phyloP scores from a whole-genome alignment of 768 basidiomycete species.

The Tulasnella sp. region DNA sequence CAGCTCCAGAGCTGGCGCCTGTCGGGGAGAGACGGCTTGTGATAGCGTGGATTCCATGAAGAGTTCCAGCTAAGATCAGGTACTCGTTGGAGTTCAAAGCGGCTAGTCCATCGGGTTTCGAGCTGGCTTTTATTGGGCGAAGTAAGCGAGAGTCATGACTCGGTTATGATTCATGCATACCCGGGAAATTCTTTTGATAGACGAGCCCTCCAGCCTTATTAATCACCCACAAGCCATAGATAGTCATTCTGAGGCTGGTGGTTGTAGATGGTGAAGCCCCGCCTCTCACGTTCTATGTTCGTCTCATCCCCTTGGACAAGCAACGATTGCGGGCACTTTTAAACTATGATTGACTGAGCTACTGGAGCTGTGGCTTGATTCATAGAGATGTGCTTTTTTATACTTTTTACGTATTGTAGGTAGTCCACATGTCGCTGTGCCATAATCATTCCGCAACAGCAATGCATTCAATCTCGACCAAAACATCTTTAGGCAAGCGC shows the following conservation, averaged over 20 bases:
- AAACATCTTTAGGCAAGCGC: slow-evolving; percentile 76
- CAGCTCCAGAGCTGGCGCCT: slow-evolving; percentile 71
- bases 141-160: background rate
- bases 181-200: slow-evolving; percentile 85
- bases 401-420: too few relatives aligned
- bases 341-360: too few relatives aligned
- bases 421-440: too few relatives aligned
- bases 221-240: slow-evolving; percentile 85
- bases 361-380: too few relatives aligned
- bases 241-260: slow-evolving; percentile 40
- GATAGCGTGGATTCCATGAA: slow-evolving; percentile 98
- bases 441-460: slow-evolving; percentile 28
- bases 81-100: slow-evolving; percentile 87
- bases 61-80: slow-evolving; percentile 87
- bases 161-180: slow-evolving; percentile 31
- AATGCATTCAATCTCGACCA: slow-evolving; percentile 87
- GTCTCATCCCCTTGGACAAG: too few relatives aligned
- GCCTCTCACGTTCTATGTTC: too few relatives aligned
- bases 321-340: too few relatives aligned
- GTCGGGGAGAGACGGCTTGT: slow-evolving; percentile 82
- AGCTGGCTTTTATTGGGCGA: background rate
- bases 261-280: background rate
- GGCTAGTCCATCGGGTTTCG: slow-evolving; percentile 69
- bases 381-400: too few relatives aligned
- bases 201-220: slow-evolving; percentile 98